Base-by-base conservation (phyloP, 2,329 filamentous ascomycete genomes). In the Orbilia ellipsospora region DNA sequence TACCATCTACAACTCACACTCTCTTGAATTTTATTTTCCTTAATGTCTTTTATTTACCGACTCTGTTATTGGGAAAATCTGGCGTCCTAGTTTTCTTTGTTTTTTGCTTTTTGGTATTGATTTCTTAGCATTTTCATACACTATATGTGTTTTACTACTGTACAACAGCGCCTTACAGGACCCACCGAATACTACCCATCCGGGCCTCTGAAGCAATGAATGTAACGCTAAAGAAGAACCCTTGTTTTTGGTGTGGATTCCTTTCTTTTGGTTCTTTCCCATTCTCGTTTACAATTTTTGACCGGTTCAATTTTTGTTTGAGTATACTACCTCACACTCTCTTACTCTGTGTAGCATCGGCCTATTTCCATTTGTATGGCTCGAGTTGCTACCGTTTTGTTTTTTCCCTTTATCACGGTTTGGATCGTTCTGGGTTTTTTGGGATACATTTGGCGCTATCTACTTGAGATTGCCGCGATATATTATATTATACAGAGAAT, bases 111-210 rank as follows among this genome's bases (percentile, higher is more conserved):
- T 36, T 36, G 31, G 10, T 36, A 36, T 36, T 36, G 5, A 36
- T 36, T 36, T 36, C 7, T 36, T 36, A 10, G 31, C 31, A 10
- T 36, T 36, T 10, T 10, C 31, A 36, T 36, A 36, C 10, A 36
- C 31, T 36, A 10, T 6, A 6, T 36, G 8, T 10, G 8, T 36
- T 7, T 10, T 36, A 10, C 31, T 40, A 75, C 36, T 75, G 64
- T 75, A 75, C 59, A 75, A 75, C 64, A 75, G 26, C 54, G 52
- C 61, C 52, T 59, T 51, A 67, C 68, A 52, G 69, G 57, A 62
- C 31, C 12, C 48, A 52, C 48, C 48, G 12, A 18, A 23, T 12
- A 13, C 48, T 48, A 48, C 2, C 44, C 31, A 36, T 36, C 31
- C 31, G 31, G 13, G 13, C 8, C 13, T 18, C 44, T 48, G 44